Base-by-base conservation (phyloP, 805 yeast species). In the Candida nitratophila region DNA sequence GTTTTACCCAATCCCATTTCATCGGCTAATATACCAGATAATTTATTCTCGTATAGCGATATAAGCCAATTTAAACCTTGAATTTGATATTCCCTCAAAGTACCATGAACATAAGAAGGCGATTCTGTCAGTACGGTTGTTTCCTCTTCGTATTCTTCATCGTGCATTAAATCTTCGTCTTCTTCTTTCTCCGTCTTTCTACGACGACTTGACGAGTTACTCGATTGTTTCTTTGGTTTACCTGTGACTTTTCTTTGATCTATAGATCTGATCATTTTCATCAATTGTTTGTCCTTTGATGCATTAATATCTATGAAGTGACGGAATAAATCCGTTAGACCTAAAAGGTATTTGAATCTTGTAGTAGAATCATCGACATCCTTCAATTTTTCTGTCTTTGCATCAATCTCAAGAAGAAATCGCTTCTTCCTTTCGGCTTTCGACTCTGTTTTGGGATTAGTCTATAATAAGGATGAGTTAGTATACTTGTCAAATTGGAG, bases 1-100 rank as follows among this genome's bases (percentile, higher is more conserved):
- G 99, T 91, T 64, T 91, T 91, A 45, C 99, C 99, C 35, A 91
- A 72, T 3, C 99, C 99, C 99, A 93, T 91, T 62, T 91, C 99
- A 65, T 91, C 99, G 12, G 99, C 99, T 41, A 91, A 68, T 39
- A 91, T 93, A 19, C 99, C 99, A 10, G 95, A 84, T 37, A 91
- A 73, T 53, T 84, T 77, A 63, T 91, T 88, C 52, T 90, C 96
- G 60, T 89, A 86, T 31, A 91, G 65, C 1, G 95, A 80, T 17
- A 91, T 83, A 57, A 91, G 72, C 99, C 99, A 91, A 64, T 93
- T 93, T 42, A 91, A 73, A 41, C 99, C 99, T 59, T 89, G 96
- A 27, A 91, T 71, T 66, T 91, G 99, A 60, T 93, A 91, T 57
- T 88, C 96, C 54, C 99, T 75, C 54, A 93, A 68, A 43, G 60